A percentile compares a stretch with the other conserved stretches of the same genome.
These are phyloP conservation scores for Camellia granthamiana DNA, from an alignment of 148 eudicot species.

Conservation along the genomic window DNA sequence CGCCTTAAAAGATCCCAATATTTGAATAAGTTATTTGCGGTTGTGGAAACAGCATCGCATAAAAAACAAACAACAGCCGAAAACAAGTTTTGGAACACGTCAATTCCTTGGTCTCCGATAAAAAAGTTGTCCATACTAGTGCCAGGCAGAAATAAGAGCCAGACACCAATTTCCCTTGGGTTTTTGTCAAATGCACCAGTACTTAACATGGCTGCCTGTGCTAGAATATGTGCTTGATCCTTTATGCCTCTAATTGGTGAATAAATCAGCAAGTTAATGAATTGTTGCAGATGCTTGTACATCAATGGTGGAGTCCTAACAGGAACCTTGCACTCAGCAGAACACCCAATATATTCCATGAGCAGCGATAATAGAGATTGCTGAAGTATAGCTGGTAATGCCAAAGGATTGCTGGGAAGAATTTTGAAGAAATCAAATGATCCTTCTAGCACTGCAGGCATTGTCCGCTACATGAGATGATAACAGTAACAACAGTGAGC, in stretches of 20 bases:
- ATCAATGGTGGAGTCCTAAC: slow-evolving; percentile 49
- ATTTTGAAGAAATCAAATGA: slow-evolving; percentile 73
- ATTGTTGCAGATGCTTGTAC: slow-evolving; percentile 64
- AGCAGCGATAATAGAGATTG: slow-evolving; percentile 68
- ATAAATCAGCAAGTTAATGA: slow-evolving; percentile 54
- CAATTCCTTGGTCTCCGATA: slow-evolving; percentile 31
- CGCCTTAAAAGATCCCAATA: slow-evolving; percentile 63
- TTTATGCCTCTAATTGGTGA: slow-evolving; percentile 58
- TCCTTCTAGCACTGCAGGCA: slow-evolving; percentile 56
- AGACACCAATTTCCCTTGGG: slow-evolving; percentile 62
- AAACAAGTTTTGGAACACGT: slow-evolving; percentile 49
- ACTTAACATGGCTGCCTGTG: slow-evolving; percentile 79
- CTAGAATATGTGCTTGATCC: slow-evolving; percentile 71
- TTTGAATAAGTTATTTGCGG: slow-evolving; percentile 64
- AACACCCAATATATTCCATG: slow-evolving; percentile 59
- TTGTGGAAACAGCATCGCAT: slow-evolving; percentile 77
- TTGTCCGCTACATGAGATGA: slow-evolving; percentile 47
- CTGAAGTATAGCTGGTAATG: slow-evolving; percentile 63
- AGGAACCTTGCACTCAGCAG: slow-evolving; percentile 30
- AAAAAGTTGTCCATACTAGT: slow-evolving; percentile 28
- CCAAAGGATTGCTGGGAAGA: slow-evolving; percentile 62
- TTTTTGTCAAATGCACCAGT: slow-evolving; percentile 91
- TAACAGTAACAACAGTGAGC: slow-evolving; percentile 1
- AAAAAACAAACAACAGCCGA: slow-evolving; percentile 63
- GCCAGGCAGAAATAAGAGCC: slow-evolving; percentile 87